A percentile compares a stretch with the other conserved stretches of the same genome.
These are phyloP conservation scores for Xerocomus nothofagi DNA, from an alignment of 1,284 basidiomycete species.

Conservation along the genomic window DNA sequence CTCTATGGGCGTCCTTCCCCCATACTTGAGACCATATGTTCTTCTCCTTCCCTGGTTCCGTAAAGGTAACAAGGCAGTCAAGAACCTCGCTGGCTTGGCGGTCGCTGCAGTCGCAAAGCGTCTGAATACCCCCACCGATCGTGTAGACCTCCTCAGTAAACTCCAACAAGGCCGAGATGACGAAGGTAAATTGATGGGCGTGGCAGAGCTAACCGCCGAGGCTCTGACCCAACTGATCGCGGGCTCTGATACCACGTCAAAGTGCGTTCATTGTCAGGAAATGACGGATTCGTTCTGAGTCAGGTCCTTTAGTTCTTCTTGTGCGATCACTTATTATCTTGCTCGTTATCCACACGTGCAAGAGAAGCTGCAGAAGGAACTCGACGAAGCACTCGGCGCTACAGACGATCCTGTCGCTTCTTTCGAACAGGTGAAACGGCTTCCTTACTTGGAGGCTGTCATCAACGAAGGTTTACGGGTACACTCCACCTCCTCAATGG, in stretches of 20 bases:
- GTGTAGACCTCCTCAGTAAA: conserved; percentile 79
- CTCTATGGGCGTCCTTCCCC: conserved; percentile 79
- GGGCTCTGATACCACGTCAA: conserved; percentile 82
- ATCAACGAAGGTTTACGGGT: conserved; percentile 82
- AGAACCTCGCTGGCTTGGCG: conserved; percentile 78
- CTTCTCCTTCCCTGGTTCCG: conserved; percentile 76
- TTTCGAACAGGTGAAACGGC: conserved; percentile 63
- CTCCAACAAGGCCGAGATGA: conserved; percentile 78
- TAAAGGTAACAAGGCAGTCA: conserved; percentile 66
- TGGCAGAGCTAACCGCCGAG: conserved; percentile 83
- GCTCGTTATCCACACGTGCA: conserved; percentile 67
- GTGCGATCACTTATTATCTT: conserved; percentile 84
- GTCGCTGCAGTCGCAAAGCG: conserved; percentile 80
- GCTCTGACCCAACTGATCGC: conserved; percentile 86
- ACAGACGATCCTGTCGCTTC: conserved; percentile 56
- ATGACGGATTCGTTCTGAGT: background rate
- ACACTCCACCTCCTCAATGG: conserved; percentile 79
- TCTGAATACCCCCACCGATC: conserved; percentile 60
- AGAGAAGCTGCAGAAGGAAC: conserved; percentile 73
- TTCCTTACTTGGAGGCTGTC: conserved; percentile 78
- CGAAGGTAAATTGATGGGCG: conserved; percentile 75
- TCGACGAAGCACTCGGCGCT: conserved; percentile 71
- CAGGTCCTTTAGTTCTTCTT: conserved; percentile 58
- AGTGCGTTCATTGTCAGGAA: conserved; percentile 45
- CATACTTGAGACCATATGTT: conserved; percentile 67